Evolutionary conservation across 1,284 basidiomycete genomes (phyloP), one percentile per base, ranked within the genome.

Genomic region (Coniferiporia sulphurascens): DNA sequence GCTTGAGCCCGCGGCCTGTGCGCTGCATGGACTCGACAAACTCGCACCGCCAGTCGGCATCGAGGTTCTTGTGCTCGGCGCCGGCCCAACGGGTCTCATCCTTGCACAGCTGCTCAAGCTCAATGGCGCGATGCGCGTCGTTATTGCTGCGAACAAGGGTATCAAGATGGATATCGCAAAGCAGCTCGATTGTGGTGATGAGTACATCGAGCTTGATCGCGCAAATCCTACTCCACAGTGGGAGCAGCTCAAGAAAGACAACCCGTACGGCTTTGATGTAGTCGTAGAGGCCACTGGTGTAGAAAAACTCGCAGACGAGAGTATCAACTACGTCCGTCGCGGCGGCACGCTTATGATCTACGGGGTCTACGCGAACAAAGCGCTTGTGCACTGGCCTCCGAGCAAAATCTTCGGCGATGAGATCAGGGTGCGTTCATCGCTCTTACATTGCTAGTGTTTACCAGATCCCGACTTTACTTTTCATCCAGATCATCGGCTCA

Each of bases 271-370:
- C 21, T 94, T 95, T 69, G 92, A 95, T 70, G 83, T 93, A 44
- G 92, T 95, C 34, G 90, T 83, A 53, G 92, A 94, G 73, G 92
- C 91, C 43, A 94, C 92, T 2, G 92, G 92, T 58, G 84, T 86
- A 36, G 89, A 91, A 73, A 84, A 84, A 63, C 74, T 95, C 50
- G 90, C 89, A 34, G 86, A 92, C 68, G 84, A 89, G 58, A 76
- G 86, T 34, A 90, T 95, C 73, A 82, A 92, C 75, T 92, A 91
- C 69, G 92, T 95, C 43, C 81, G 91, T 15, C 79, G 91, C 62
- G 89, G 90, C 44, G 87, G 87, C 13, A 87, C 83, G 0, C 69
- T 91, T 63, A 83, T 89, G 82, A 77, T 88, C 21, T 88, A 89
- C 64, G 86, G 86, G 27, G 86, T 89, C n/a, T 89, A 89, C 67